Percentiles rank a stretch among this genome's conserved stretches.
Conservation (phyloP, 2,329 filamentous ascomycete species). For the Xylariaceae sp. region DNA sequence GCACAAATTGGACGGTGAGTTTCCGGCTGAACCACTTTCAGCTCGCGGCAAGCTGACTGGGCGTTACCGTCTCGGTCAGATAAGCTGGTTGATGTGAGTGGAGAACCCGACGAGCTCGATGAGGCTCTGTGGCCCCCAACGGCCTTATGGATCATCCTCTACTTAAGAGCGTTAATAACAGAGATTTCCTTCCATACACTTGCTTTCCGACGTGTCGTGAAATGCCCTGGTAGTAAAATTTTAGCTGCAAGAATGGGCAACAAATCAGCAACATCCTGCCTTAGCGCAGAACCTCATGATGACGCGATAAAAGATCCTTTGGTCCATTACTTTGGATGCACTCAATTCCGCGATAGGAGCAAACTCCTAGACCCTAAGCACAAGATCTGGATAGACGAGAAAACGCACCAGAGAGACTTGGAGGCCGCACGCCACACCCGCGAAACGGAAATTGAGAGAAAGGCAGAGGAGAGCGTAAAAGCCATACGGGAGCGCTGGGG, state of each 20-base stretch:
- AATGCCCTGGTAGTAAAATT: background rate
- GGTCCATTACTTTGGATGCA: constrained; percentile 37
- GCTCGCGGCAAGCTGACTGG: no score
- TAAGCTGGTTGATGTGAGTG: no score
- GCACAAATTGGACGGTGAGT: no score
- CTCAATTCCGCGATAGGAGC: constrained; percentile 27
- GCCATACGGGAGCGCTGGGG: background rate
- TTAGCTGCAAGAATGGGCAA: background rate
- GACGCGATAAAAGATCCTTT: constrained; percentile 33
- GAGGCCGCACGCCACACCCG: background rate
- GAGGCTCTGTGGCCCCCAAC: no score
- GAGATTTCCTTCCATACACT: background rate
- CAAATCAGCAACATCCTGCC: constrained; percentile 18
- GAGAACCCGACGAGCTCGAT: no score
- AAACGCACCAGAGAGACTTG: background rate
- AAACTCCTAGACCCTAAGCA: constrained; percentile 15
- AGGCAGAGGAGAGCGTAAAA: background rate
- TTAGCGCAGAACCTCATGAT: constrained; percentile 28
- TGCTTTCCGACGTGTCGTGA: background rate
- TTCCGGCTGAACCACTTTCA: no score
- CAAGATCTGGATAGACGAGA: constrained; percentile 1
- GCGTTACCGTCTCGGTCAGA: no score
- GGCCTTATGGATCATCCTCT: no score
- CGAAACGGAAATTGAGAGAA: background rate
- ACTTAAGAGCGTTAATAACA: background rate